Evolutionary conservation across 2,329 filamentous ascomycete species (phyloP), one percentile per base, ranked within the genome.

Genomic region (Colletotrichum tabaci): DNA sequence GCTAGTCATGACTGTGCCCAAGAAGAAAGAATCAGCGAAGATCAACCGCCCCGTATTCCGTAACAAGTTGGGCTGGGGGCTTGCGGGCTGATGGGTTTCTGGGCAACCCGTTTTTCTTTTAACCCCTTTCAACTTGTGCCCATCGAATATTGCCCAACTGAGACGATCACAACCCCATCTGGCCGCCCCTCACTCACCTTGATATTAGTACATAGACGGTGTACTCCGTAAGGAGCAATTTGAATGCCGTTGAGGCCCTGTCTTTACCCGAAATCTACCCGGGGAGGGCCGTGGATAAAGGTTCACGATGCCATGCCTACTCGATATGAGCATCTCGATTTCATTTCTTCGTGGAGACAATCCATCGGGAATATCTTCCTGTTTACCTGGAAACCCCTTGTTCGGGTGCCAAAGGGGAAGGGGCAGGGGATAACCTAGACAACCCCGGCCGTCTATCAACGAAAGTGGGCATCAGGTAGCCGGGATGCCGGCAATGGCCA

Each of bases 1-100:
- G 38, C 38, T 56, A 65, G 61, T 65, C 61, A 65, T 65, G 61
- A 15, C 61, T 23, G 30, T 18, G 38, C 35, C 44, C n/a, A 26
- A 16, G 0, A 40, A 26, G 49, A 55, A 64, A 44, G 21, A 30
- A 23, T 12, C 16, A 49, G 35, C n/a, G 15, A 38, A 15, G 61
- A 64, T 46, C 61, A 35, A 18, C 61, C 35, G 49, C n/a, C 26
- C 21, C 49, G 2, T 16, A 52, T 30, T 16, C 13, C 26, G 23
- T 16, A 53, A 23, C 26, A 10, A 38, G 30, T 64, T 64, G 49
- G 49, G 26, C 49, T 15, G 13, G 23, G 49, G 23, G 21, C 23
- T 52, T 30, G 21, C 26, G 49, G 49, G 23, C 18, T 52, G 26
- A 18, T 30, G 8, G 30, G 30, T 35, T 35, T 35, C 30, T 35